Base-by-base conservation (phyloP, 768 basidiomycete species). In the Mycena vitilis region DNA sequence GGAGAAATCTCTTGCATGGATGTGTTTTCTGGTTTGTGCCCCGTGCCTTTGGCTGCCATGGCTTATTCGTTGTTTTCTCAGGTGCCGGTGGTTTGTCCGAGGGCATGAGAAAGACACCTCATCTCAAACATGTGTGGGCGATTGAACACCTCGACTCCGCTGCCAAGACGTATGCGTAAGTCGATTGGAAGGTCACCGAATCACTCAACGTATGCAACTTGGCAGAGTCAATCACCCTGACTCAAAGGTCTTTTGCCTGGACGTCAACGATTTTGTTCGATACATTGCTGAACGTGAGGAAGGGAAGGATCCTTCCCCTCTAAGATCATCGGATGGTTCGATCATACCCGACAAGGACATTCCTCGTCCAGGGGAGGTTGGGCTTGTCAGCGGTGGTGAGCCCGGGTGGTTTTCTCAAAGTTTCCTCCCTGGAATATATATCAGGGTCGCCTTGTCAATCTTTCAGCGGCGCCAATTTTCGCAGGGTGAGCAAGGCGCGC, bases 21-120 rank as follows among this genome's bases (percentile, higher is more conserved):
- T 23, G 36, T 70, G 16, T 70, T 66, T 37, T 9, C 64, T 15
- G 69, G 65, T 61, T 60, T 9, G 52, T 60, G 8, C 7, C 11
- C 2, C 36, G 1, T 25, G n/a, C 11, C 34, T 18, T 13, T 13
- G 13, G 16, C 5, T 30, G 23, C 13, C 23, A n/a, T 20, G 6
- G 12, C 48, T 37, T 3, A 37, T 60, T 49, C 0, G 30, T 58
- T 12, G 20, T 51, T 9, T 48, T 16, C 34, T 55, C 66, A 67
- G 66, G 86, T 64, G 86, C 86, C 15, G 86, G 86, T 49, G 86
- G 86, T 7, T 78, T 87, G 9, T 83, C 84, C 22, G 80, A 81
- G 25, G 86, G 87, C 5, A 71, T 87, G 23, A 76, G 81, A 56
- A 70, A 78, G 65, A 79, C 83, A 80, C 81, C 6, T 81, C 80